Conservation (phyloP, 1,284 basidiomycete genomes). For the Pseudomicrostroma phylloplanum region DNA sequence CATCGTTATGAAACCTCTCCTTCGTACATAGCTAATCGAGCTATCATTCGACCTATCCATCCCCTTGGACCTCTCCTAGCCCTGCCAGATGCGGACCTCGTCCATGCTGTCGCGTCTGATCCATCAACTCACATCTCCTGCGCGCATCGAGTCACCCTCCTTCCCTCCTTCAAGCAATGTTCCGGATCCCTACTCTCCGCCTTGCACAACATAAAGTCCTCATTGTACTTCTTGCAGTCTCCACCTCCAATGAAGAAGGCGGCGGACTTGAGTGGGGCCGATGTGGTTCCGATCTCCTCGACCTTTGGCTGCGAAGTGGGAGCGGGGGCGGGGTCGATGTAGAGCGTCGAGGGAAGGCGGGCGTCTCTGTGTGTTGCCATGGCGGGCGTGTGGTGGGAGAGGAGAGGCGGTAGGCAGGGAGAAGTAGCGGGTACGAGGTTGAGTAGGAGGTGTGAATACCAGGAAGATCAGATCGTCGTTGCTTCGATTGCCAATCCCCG, state of each 20-base stretch:
- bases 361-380: conserved; percentile 51
- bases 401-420: too few species aligned
- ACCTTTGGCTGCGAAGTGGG: conserved; percentile 62
- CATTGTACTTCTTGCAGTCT: conserved; percentile 87
- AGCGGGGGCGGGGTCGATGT: conserved; percentile 44
- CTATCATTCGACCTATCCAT: neutral
- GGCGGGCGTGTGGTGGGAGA: conserved; percentile 1
- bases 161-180: conserved; percentile 91
- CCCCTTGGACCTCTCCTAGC: neutral
- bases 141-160: conserved; percentile 91
- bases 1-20: neutral
- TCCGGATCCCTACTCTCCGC: conserved; percentile 78
- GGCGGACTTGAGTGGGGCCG: conserved; percentile 90
- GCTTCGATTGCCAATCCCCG: too few species aligned
- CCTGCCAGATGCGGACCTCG: neutral
- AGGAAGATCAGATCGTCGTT: too few species aligned
- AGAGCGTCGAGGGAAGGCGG: conserved; percentile 45
- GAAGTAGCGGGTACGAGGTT: too few species aligned
- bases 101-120: neutral
- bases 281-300: conserved; percentile 81
- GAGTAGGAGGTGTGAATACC: too few species aligned
- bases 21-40: neutral
- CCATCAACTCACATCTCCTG: conserved; percentile 71
- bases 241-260: conserved; percentile 94
- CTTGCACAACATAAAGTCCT: conserved; percentile 99